Evolutionary conservation across 2,329 filamentous ascomycete genomes (phyloP), one percentile per base, ranked within the genome.

Genomic region (Penicillium capsulatum): DNA sequence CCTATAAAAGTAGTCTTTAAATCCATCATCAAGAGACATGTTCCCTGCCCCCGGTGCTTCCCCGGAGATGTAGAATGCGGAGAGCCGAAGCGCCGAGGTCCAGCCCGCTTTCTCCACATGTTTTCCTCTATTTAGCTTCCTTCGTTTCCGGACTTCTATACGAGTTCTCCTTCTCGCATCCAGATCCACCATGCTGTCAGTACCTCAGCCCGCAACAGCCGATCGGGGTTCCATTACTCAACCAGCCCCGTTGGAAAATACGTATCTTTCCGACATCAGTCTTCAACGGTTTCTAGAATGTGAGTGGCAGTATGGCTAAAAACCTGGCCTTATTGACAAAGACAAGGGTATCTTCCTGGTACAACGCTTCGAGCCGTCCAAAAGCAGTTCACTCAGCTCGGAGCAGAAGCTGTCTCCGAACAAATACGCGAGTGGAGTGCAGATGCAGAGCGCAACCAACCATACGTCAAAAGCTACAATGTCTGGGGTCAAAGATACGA

Each of bases 401-500:
- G 59, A 17, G 57, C 45, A 3, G 60, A 64, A 38, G 60, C 60
- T 10, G 45, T 64, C 19, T 64, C 61, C 3, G 44, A 53, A 8
- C 46, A 47, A 33, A 45, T 64, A 16, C 48, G 50, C 4, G 56
- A 54, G 24, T 62, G 56, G 58, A 60, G 50, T 22, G 75, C 76
- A 0, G 79, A 86, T 56, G 77, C 83, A 0, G 83, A 87, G 59
- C 71, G 67, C 29, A 81, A 84, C 47, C 73, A 76, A 31, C 81
- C 82, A 0, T 77, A 79, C 20, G 61, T 86, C 3, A 72, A 72
- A 29, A 74, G 77, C 1, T 70, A 78, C 8, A 76, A 81, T 53
- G 75, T 76, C 0, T 84, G 84, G 57, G 81, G 83, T 1, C 69
- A 71, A 35, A 40, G 50, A 29, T 61, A 61, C 38, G 75, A 75